A percentile compares a stretch with the other conserved stretches of the same genome.
These are phyloP conservation scores for Chrysoporthe puriensis DNA, from an alignment of 2,329 filamentous ascomycete species.

Conservation along the genomic window DNA sequence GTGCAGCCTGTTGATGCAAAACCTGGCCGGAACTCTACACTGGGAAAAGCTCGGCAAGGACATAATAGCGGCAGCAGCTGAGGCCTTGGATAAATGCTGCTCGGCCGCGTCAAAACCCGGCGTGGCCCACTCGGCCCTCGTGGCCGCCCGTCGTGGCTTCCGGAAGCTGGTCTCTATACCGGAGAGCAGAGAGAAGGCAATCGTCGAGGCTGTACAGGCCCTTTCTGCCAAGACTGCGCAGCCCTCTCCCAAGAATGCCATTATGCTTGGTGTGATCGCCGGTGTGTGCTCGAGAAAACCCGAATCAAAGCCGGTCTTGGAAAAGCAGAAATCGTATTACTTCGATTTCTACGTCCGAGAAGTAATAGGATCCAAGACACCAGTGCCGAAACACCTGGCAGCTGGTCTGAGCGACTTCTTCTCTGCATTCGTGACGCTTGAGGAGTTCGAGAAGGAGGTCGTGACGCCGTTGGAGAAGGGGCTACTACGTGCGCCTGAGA, in stretches of 20 bases:
- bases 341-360: conserved; percentile 85
- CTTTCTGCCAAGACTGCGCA: conserved; percentile 71
- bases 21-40: conserved; percentile 62
- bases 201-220: conserved; percentile 65
- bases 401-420: conserved; percentile 83
- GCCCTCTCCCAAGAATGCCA: conserved; percentile 70
- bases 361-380: conserved; percentile 76
- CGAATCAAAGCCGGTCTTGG: conserved; percentile 64
- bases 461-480: conserved; percentile 86
- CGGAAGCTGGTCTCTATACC: conserved; percentile 70
- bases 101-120: conserved; percentile 65
- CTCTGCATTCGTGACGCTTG: conserved; percentile 68
- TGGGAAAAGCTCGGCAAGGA: conserved; percentile 70
- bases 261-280: conserved; percentile 82
- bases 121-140: conserved; percentile 73
- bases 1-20: conserved; percentile 79
- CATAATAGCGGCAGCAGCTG: conserved; percentile 70
- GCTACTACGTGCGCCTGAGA: conserved; percentile 85
- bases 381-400: conserved; percentile 73
- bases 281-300: conserved; percentile 80
- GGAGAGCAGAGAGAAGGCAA: conserved; percentile 60
- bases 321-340: conserved; percentile 70
- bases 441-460: conserved; percentile 76
- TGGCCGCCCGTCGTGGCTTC: conserved; percentile 78
- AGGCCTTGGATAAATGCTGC: conserved; percentile 77